Evolutionary conservation across 768 basidiomycete species (phyloP), one percentile per base, ranked within the genome.

Genomic region (Podaxis pistillaris): DNA sequence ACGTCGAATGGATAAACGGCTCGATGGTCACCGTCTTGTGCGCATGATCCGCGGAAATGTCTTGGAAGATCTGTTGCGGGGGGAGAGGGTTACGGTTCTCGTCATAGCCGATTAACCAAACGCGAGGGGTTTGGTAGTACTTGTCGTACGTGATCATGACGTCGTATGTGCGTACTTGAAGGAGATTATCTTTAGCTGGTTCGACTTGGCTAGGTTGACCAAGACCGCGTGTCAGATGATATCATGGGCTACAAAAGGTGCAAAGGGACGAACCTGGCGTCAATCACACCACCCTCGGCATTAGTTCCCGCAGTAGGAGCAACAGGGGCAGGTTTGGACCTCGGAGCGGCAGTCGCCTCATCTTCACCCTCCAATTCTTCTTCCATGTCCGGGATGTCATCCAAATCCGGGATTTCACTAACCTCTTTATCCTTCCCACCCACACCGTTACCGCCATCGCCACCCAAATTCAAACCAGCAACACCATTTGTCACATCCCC

Each of bases 61-160:
- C 97, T 80, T 98, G 91, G 82, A 98, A 96, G 65, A 98, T 93
- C 76, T 97, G 93, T 3, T 87, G 74, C 1, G 94, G 93, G 4
- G 88, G 93, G 61, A 98, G 82, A 17, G 94, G 93, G 7, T 83
- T 89, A 67, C 94, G 88, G 71, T 96, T 92, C 86, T 98, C 97
- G 72, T 98, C 96, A 72, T 98, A 98, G 19, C 97, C 97, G 66
- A 96, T 86, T 63, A 99, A 78, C 97, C 97, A 99, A 73, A 98
- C 91, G 68, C 96, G 87, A 24, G 97, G 97, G 12, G 96, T 98
- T 75, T 98, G 97, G 76, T 99, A 98, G 76, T 96, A 96, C 79
- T 98, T 99, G 84, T 99, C 97, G 75, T 98, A 99, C 53, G 93
- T 94, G 80, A 99, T 98, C 90, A 97, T 93, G 70, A 98, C 96